Base-by-base conservation (phyloP, 495 filamentous ascomycete genomes). In the Penicillium arizonense region DNA sequence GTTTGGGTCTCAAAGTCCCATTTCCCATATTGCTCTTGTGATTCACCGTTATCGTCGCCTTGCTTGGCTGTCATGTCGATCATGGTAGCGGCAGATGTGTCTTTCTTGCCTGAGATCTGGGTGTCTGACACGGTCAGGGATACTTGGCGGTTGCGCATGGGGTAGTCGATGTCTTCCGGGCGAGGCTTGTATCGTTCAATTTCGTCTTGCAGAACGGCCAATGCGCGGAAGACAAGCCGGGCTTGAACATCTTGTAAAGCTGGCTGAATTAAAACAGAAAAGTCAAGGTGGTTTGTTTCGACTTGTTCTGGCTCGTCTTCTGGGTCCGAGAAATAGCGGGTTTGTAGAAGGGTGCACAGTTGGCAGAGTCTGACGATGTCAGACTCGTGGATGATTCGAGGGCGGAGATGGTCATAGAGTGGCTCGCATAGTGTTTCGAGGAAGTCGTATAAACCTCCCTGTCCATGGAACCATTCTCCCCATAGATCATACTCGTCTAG, bases 331-430 rank as follows among this genome's bases (percentile, higher is more conserved):
- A 92, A 78, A 56, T 96, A 96, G 37, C 87, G 84, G n/a, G 88
- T 89, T 57, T 92, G 90, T 10, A 96, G 73, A 65, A 92, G 78
- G 8, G 85, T 86, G 49, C 90, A 86, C 1, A 96, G 72, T 58
- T 90, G 87, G 69, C 90, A 96, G 4, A 93, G 80, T 72, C 87
- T 82, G 73, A 90, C 59, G 56, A 87, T 74, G 72, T 81, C 82
- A 16, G 77, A 85, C 62, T 90, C 87, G 55, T 86, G 85, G 38
- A 89, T 87, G 20, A 84, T 88, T 28, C 80, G 74, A 7, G 87
- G 87, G 30, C 83, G 77, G 20, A 90, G 73, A 56, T 87, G 76
- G 51, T 90, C 87, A 57, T 88, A 88, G n/a, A 90, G 69, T 8
- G 87, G 85, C 67, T 90, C 87, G 58, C 85, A 88, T 28, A 90